A percentile compares a stretch with the other conserved stretches of the same genome.
These are phyloP conservation scores for Plasmodium coatneyi DNA, from an alignment of 169 alveolate species.

Conservation along the genomic window DNA sequence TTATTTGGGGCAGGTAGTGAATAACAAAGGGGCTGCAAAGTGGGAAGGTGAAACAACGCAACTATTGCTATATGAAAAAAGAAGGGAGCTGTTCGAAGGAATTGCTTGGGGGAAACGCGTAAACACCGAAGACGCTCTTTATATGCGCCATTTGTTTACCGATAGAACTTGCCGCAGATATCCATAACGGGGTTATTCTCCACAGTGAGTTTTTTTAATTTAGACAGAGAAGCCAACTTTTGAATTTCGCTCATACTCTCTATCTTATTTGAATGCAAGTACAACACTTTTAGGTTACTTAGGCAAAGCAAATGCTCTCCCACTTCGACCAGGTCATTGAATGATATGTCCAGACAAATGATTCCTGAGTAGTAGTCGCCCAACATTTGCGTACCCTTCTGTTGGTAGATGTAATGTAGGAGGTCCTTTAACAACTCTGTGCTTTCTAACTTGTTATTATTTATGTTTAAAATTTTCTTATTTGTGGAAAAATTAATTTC, in stretches of 20 bases:
- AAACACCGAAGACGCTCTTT: background rate
- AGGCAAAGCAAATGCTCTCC: conserved; percentile 13
- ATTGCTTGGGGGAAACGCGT: no score
- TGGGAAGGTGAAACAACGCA: background rate
- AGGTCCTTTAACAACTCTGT: conserved; percentile 22
- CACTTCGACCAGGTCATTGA: conserved; percentile 27
- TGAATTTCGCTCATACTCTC: conserved; percentile 23
- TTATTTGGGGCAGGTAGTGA: conserved; percentile 71
- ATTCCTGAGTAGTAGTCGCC: conserved; percentile 33
- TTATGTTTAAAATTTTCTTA: conserved; percentile 43
- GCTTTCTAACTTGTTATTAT: conserved; percentile 41
- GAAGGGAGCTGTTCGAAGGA: background rate
- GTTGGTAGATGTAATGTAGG: conserved; percentile 14
- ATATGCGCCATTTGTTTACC: background rate
- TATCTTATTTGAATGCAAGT: conserved; percentile 57
- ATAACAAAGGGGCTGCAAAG: conserved; percentile 30
- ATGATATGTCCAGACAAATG: conserved; percentile 59
- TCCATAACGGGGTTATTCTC: conserved; percentile 63
- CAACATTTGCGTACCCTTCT: background rate
- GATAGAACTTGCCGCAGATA: conserved; percentile 30
- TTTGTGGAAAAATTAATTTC: conserved; percentile 58
- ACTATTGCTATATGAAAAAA: background rate
- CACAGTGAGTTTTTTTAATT: conserved; percentile 42
- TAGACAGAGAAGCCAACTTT: conserved; percentile 18
- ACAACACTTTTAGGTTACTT: conserved; percentile 36